Evolutionary conservation across 2,329 filamentous ascomycete species (phyloP).

Genomic region (Neoarthrinium moseri): DNA sequence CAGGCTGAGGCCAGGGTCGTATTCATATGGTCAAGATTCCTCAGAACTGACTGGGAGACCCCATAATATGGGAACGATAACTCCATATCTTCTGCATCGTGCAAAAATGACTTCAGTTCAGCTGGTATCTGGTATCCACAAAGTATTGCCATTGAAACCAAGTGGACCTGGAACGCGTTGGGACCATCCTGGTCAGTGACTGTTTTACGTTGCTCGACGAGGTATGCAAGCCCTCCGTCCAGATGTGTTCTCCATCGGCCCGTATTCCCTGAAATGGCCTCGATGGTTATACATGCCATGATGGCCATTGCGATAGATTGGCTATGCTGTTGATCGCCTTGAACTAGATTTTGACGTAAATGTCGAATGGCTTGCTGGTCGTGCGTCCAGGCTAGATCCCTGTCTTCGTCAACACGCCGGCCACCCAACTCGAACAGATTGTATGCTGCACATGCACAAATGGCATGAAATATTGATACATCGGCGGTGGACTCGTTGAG

Average conservation of each 20-base stretch:
- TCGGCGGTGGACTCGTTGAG: conserved; percentile 17
- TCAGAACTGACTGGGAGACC: conserved; percentile 16
- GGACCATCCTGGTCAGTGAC: conserved; percentile 13
- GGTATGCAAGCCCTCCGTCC: conserved; percentile 20
- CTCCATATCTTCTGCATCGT: conserved; percentile 12
- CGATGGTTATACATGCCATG: conserved; percentile 32
- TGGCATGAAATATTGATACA: conserved; percentile 21
- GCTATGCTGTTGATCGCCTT: conserved; percentile 18
- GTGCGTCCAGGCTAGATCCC: conserved; percentile 17
- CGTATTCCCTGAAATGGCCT: conserved; percentile 22
- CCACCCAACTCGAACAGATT: conserved; percentile 37
- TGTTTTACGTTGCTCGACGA: conserved; percentile 12
- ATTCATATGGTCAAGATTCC: conserved; percentile 18
- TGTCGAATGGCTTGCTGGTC: conserved; percentile 21
- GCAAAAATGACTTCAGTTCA: conserved; percentile 17
- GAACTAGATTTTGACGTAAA: conserved; percentile 17
- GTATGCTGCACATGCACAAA: conserved; percentile 38
- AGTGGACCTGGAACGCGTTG: conserved; percentile 18
- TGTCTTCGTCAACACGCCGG: conserved; percentile 13
- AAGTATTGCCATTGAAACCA: conserved; percentile 22
- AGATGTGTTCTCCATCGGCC: conserved; percentile 21
- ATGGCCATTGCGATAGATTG: conserved; percentile 40
- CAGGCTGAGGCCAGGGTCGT: conserved; percentile 12
- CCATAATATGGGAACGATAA: conserved; percentile 22
- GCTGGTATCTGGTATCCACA: conserved; percentile 17